phyloP scores from a whole-genome alignment of 1,139 yeast species.

The Taphrina flavorubra region DNA sequence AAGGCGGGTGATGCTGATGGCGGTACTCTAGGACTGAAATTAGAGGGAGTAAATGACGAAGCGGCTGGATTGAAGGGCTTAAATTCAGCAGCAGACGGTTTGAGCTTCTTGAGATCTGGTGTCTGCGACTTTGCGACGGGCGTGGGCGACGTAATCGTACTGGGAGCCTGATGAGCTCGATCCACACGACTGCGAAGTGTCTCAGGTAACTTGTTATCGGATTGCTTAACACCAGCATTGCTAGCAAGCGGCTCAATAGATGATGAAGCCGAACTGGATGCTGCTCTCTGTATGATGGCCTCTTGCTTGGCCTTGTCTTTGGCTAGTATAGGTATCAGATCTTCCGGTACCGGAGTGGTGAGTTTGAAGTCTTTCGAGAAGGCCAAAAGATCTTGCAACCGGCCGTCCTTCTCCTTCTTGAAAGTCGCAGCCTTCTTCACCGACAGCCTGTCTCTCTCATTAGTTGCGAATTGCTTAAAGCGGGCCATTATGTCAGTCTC shows the following conservation, averaged over 20 bases:
- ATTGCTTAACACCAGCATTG: neutral
- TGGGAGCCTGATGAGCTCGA: slow-evolving; percentile 24
- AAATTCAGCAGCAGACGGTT: slow-evolving; percentile 33
- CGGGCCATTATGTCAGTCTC: slow-evolving; percentile 52
- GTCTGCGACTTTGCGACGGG: slow-evolving; percentile 16
- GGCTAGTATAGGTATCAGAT: slow-evolving; percentile 74
- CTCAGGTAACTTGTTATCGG: slow-evolving; percentile 18
- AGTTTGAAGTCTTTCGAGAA: slow-evolving; percentile 84
- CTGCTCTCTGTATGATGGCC: slow-evolving; percentile 56
- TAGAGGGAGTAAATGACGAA: slow-evolving; percentile 33
- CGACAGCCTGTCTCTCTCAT: slow-evolving; percentile 50
- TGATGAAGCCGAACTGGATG: slow-evolving; percentile 47
- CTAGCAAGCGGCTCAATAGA: neutral
- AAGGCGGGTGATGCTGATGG: slow-evolving; percentile 26
- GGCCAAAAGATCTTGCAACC: slow-evolving; percentile 73
- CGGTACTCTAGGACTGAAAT: slow-evolving; percentile 15
- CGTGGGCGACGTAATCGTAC: slow-evolving; percentile 12
- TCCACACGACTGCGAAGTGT: slow-evolving; percentile 32
- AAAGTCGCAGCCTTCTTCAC: slow-evolving; percentile 50
- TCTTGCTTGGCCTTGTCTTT: slow-evolving; percentile 71
- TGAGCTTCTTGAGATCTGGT: slow-evolving; percentile 25
- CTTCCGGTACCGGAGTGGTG: slow-evolving; percentile 62
- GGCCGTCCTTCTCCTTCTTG: slow-evolving; percentile 57
- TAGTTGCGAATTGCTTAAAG: slow-evolving; percentile 52
- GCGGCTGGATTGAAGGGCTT: slow-evolving; percentile 41